Conservation (phyloP, 2,329 filamentous ascomycete species). For the Paecilomyces niveus region DNA sequence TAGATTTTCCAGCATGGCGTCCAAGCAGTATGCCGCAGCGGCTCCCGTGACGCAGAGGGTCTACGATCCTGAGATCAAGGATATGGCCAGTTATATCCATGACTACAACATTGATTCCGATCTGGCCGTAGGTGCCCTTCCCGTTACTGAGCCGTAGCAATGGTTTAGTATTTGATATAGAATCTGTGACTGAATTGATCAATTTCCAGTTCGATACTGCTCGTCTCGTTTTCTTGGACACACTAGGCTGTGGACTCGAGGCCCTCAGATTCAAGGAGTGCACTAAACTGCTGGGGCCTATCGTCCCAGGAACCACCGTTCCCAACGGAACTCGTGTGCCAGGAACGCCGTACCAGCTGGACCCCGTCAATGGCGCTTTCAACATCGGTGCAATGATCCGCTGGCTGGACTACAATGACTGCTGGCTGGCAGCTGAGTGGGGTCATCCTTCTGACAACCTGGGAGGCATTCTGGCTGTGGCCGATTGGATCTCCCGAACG, state of each 20-base stretch:
- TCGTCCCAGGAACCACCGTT: conserved; percentile 82
- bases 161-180: not conserved
- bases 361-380: conserved; percentile 93
- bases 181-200: not conserved
- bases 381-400: conserved; percentile 99
- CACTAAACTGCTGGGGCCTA: conserved; percentile 85
- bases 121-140: conserved; percentile 63
- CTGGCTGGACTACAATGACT: conserved; percentile 99
- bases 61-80: conserved; percentile 88
- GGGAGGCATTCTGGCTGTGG: conserved; percentile 90
- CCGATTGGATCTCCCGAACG: conserved; percentile 95
- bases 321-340: conserved; percentile 88
- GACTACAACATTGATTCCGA: conserved; percentile 86
- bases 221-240: conserved; percentile 93
- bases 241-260: conserved; percentile 91
- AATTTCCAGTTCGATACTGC: conserved; percentile 69
- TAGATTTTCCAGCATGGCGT: conserved; percentile 37
- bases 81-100: conserved; percentile 93
- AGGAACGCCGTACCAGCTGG: conserved; percentile 87
- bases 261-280: conserved; percentile 94
- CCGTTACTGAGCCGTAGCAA: not conserved
- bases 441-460: conserved; percentile 97
- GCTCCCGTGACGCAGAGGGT: conserved; percentile 39
- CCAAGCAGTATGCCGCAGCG: conserved; percentile 28
- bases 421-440: conserved; percentile 98